Percentiles rank a stretch among this genome's conserved stretches.
phyloP scores from a whole-genome alignment of 2,329 filamentous ascomycete genomes.

The Eutypa lata region DNA sequence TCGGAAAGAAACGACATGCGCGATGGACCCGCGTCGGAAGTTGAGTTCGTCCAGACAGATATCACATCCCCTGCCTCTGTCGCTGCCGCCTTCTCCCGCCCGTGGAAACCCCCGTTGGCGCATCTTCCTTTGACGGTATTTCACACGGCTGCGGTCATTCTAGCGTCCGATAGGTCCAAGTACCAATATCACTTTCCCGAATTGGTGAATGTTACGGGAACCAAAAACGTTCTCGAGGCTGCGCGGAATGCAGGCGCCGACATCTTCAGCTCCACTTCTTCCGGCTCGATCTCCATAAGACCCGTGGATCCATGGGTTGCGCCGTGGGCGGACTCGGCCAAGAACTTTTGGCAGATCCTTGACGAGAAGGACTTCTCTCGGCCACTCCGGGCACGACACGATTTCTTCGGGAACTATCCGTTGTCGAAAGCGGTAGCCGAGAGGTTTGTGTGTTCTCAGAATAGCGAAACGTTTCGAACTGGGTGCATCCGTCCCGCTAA shows the following conservation, averaged over 20 bases:
- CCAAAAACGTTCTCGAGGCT: conserved; percentile 45
- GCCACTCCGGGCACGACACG: conserved; percentile 35
- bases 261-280: conserved; percentile 52
- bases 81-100: conserved; percentile 40
- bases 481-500: conserved; percentile 51
- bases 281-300: conserved; percentile 40
- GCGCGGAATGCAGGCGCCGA: conserved; percentile 44
- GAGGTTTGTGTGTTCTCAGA: conserved; percentile 41
- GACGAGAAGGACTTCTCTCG: conserved; percentile 41
- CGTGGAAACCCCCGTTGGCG: conserved; percentile 42
- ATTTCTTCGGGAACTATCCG: conserved; percentile 50
- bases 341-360: conserved; percentile 41
- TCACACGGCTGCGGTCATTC: conserved; percentile 54
- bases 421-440: conserved; percentile 51
- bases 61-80: conserved; percentile 45
- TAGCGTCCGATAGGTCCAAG: conserved; percentile 45
- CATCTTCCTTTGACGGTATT: conserved; percentile 52
- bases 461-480: conserved; percentile 39
- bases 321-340: conserved; percentile 40
- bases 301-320: conserved; percentile 25
- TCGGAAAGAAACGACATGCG: conserved; percentile 42
- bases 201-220: conserved; percentile 49
- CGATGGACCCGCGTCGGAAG: conserved; percentile 27
- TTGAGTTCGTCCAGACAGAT: conserved; percentile 46
- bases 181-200: conserved; percentile 42